These are phyloP conservation scores for Pseudovirgaria hyperparasitica DNA, from an alignment of 2,329 filamentous ascomycete genomes.

Conservation along the genomic window DNA sequence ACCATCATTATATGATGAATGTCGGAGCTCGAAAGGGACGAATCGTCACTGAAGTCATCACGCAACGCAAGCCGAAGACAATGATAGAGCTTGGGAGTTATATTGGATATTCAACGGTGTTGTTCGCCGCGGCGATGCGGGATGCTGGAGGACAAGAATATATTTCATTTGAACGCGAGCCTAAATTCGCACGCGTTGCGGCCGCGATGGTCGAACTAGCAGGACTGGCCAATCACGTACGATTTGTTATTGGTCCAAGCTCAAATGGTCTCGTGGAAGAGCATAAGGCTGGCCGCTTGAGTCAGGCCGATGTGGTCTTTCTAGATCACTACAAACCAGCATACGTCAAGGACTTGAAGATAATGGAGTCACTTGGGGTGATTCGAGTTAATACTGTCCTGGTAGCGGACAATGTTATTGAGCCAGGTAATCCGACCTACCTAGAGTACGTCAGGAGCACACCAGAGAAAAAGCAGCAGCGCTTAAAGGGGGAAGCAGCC, in stretches of 20 bases:
- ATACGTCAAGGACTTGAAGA: constrained; percentile 62
- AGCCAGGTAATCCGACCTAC: constrained; percentile 59
- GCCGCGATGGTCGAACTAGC: constrained; percentile 58
- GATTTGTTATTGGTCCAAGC: constrained; percentile 57
- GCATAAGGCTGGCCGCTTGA: constrained; percentile 37
- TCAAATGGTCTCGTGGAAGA: constrained; percentile 52
- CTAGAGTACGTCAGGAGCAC: constrained; percentile 56
- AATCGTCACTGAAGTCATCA: constrained; percentile 57
- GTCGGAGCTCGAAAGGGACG: constrained; percentile 63
- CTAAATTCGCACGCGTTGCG: constrained; percentile 61
- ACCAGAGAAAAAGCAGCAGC: constrained; percentile 46
- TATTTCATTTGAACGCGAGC: constrained; percentile 59
- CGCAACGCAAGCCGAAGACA: constrained; percentile 48
- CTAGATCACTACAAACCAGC: constrained; percentile 71
- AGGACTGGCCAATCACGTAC: constrained; percentile 56
- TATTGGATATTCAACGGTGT: constrained; percentile 67
- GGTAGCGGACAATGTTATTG: constrained; percentile 59
- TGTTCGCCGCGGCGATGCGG: constrained; percentile 56
- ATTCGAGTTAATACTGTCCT: constrained; percentile 50
- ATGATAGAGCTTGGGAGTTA: constrained; percentile 70
- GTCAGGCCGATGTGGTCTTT: constrained; percentile 59
- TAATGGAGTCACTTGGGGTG: constrained; percentile 59
- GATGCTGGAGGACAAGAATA: constrained; percentile 52
- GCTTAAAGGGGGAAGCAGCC: constrained; percentile 14
- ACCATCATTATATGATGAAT: constrained; percentile 66